A percentile compares a stretch with the other conserved stretches of the same genome.
phyloP scores from a whole-genome alignment of 2,329 filamentous ascomycete genomes.

The Cercospora sesami region DNA sequence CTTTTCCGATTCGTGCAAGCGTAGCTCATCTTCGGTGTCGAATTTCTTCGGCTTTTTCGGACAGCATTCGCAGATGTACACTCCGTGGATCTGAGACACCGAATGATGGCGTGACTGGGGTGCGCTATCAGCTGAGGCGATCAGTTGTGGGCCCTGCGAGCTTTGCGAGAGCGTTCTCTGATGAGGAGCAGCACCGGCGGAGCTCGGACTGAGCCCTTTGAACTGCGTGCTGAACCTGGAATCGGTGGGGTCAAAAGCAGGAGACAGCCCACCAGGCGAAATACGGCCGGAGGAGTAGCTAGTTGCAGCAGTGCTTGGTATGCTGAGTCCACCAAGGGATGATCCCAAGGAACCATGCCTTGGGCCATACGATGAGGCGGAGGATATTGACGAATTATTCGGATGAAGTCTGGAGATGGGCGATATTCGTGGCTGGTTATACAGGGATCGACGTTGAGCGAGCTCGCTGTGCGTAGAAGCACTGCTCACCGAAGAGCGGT shows the following conservation, averaged over 20 bases:
- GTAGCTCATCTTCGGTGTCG: constrained; percentile 76
- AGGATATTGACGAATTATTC: constrained; percentile 63
- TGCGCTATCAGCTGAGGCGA: constrained; percentile 50
- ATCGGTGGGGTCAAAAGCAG: constrained; percentile 54
- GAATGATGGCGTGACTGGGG: constrained; percentile 52
- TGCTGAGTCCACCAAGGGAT: constrained; percentile 56
- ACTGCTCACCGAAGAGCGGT: constrained; percentile 48
- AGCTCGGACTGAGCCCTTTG: constrained; percentile 46
- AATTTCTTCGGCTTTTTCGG: constrained; percentile 98
- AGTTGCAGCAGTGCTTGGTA: constrained; percentile 62
- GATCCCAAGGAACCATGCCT: constrained; percentile 65
- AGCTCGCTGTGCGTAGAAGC: constrained; percentile 49
- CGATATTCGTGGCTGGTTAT: constrained; percentile 58
- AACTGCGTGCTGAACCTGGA: constrained; percentile 56
- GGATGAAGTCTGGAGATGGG: constrained; percentile 57
- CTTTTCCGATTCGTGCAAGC: constrained; percentile 86
- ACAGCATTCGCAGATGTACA: constrained; percentile 86
- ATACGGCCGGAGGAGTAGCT: constrained; percentile 63
- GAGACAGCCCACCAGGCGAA: constrained; percentile 62
- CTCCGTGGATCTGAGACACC: constrained; percentile 55
- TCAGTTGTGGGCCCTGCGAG: constrained; percentile 37
- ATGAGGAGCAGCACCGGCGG: constrained; percentile 43
- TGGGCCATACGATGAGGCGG: constrained; percentile 62
- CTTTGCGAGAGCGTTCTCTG: constrained; percentile 46
- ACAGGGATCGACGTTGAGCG: constrained; percentile 56